Evolutionary conservation across 1,139 yeast species (phyloP), one percentile per base, ranked within the genome.

Genomic region (Casaregolazyma suthepensis): DNA sequence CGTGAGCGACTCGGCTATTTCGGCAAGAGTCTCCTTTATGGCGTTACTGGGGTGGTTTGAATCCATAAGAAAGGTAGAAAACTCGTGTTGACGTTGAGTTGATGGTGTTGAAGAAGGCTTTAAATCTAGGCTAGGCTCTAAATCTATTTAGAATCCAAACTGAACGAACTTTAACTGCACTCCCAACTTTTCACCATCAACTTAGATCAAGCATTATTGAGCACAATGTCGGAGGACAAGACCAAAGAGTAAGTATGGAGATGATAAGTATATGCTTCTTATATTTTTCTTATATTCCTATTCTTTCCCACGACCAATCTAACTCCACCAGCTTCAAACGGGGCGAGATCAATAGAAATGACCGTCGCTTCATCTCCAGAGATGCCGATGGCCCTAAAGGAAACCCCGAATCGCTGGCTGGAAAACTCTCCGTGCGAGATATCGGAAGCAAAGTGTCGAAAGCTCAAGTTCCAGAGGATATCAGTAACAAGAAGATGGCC

Each of bases 331-430:
- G 6, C 10, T 26, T 26, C 31, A 26, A 26, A 26, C 10, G 12
- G 2, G 31, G 31, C 31, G 31, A 26, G 31, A 26, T 26, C 31
- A 26, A 26, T 9, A 26, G 31, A 7, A 26, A 26, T 26, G 88
- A 82, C 61, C 74, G 78, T 56, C 67, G 82, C 52, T 69, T 77
- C 50, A 62, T 81, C 44, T 72, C 70, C 43, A 65, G 73, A 17
- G 67, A 74, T 3, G 71, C 73, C 42, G 81, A 79, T 54, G 80
- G 79, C 10, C 81, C 79, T 13, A 66, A 74, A 48, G 81, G 85
- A 15, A 81, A 77, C 48, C 96, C 96, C 0, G 79, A 80, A 52
- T 83, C 95, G 0, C 71, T 89, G 63, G 79, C 75, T 5, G 96
- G 96, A 1, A 80, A 76, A 55, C 75, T 89, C 20, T 71, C 81